Conservation (phyloP, 2,329 filamentous ascomycete genomes). For the Aspergillus fijiensis region DNA sequence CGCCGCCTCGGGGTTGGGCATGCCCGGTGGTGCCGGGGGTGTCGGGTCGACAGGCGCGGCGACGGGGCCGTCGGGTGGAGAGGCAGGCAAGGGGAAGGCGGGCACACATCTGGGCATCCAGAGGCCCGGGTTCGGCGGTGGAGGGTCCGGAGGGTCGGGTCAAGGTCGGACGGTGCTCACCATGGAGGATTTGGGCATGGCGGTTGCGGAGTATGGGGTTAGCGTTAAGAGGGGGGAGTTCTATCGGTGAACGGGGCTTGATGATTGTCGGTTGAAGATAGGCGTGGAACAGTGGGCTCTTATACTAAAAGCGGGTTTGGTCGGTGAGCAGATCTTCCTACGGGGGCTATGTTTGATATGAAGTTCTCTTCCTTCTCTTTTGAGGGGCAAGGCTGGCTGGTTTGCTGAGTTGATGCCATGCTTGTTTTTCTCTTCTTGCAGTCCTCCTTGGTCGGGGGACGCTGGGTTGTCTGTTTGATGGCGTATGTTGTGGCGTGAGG, state of each 20-base stretch:
- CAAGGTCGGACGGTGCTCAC: slow-evolving; percentile 93
- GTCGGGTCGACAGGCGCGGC: slow-evolving; percentile 53
- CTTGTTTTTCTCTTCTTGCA: background rate
- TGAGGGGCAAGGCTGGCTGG: no score
- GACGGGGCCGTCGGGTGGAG: slow-evolving; percentile 49
- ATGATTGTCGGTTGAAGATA: no score
- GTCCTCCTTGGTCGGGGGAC: background rate
- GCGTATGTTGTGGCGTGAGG: background rate
- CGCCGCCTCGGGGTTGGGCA: slow-evolving; percentile 59
- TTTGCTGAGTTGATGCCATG: background rate
- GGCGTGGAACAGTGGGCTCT: no score
- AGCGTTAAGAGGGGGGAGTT: slow-evolving; percentile 98
- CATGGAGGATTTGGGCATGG: slow-evolving; percentile 99
- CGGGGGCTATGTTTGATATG: no score
- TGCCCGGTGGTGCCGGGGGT: slow-evolving; percentile 55
- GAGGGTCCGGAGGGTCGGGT: slow-evolving; percentile 75
- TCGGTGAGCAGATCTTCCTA: no score
- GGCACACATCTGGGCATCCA: slow-evolving; percentile 68
- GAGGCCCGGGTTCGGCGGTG: slow-evolving; percentile 78
- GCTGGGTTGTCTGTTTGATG: background rate
- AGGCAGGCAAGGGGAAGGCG: slow-evolving; percentile 47
- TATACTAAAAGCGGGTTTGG: no score
- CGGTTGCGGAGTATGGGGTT: slow-evolving; percentile 94
- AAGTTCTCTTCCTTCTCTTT: no score
- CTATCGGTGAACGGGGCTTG: slow-evolving; percentile 62